Evolutionary conservation across 345 rosid genomes (phyloP).

Genomic region (Salix brachista): DNA sequence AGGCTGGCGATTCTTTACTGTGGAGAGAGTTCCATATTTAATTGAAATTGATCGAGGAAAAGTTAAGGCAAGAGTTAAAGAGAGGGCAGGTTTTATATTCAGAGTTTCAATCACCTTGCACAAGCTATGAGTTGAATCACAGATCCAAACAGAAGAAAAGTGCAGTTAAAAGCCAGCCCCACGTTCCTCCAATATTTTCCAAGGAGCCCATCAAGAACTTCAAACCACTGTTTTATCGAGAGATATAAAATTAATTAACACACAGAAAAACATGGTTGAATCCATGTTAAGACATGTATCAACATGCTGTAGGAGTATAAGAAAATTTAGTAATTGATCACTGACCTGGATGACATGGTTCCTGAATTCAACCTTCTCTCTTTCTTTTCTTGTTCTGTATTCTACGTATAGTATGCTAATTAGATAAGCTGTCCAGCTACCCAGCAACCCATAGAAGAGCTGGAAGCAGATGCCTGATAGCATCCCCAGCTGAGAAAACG

Average conservation of each 20-base stretch:
- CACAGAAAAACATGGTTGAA: background rate
- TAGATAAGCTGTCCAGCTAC: constrained; percentile 98
- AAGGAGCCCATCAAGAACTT: constrained; percentile 96
- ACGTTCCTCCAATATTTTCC: constrained; percentile 99
- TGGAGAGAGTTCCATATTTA: background rate
- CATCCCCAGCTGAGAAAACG: constrained; percentile 98
- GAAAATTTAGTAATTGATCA: too few species aligned
- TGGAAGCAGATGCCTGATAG: constrained; percentile 88
- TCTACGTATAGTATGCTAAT: constrained; percentile 91
- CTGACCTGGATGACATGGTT: constrained; percentile 95
- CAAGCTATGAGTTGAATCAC: constrained; percentile 99
- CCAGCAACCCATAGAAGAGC: constrained; percentile 85
- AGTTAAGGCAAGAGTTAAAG: constrained; percentile 20
- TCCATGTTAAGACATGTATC: background rate
- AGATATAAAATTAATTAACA: background rate
- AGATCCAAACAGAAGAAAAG: constrained; percentile 99
- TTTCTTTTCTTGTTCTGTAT: constrained; percentile 91
- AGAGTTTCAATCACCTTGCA: constrained; percentile 56
- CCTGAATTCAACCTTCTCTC: constrained; percentile 95
- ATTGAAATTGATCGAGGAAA: background rate
- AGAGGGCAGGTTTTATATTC: background rate
- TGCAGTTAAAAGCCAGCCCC: constrained; percentile 97
- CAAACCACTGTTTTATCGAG: constrained; percentile 63
- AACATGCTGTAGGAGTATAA: background rate
- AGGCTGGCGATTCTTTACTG: constrained; percentile 5